A percentile compares a stretch with the other conserved stretches of the same genome.
Conservation (phyloP, 1,139 yeast species). For the Suhomyces chickasaworum region DNA sequence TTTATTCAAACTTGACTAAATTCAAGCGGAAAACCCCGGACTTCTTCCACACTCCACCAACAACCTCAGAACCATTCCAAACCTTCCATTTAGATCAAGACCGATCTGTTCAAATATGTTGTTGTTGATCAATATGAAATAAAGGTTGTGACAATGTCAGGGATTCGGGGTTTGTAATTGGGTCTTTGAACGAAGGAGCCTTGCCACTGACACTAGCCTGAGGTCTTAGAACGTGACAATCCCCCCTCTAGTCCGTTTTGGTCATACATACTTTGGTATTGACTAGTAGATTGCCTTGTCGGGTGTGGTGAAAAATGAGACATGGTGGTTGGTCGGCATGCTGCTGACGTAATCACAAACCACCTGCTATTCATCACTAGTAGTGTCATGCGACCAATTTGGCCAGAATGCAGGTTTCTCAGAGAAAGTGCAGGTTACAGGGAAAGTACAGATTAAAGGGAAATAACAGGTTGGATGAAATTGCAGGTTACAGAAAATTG, state of each 20-base stretch:
- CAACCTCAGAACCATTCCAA: background rate
- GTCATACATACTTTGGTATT: slow-evolving; percentile 5
- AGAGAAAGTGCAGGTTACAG: no score
- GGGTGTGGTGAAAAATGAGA: slow-evolving; percentile 11
- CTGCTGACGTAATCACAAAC: background rate
- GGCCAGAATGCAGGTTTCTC: background rate
- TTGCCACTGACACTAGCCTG: background rate
- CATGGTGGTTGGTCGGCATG: slow-evolving; percentile 13
- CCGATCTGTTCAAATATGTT: background rate
- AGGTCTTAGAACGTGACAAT: background rate
- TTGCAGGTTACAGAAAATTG: no score
- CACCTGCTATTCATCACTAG: background rate
- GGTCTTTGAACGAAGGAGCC: background rate
- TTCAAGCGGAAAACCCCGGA: background rate
- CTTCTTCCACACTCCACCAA: background rate
- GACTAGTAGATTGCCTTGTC: background rate
- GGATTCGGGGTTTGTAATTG: background rate
- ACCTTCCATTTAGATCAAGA: background rate
- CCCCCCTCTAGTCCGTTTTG: background rate
- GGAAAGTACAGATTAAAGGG: no score
- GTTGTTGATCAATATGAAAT: background rate
- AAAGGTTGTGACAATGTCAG: background rate
- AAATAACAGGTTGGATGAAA: no score
- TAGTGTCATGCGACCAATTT: no score
- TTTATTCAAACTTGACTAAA: background rate